Conservation (phyloP, 495 filamentous ascomycete species). For the Entonaema liquescens region DNA sequence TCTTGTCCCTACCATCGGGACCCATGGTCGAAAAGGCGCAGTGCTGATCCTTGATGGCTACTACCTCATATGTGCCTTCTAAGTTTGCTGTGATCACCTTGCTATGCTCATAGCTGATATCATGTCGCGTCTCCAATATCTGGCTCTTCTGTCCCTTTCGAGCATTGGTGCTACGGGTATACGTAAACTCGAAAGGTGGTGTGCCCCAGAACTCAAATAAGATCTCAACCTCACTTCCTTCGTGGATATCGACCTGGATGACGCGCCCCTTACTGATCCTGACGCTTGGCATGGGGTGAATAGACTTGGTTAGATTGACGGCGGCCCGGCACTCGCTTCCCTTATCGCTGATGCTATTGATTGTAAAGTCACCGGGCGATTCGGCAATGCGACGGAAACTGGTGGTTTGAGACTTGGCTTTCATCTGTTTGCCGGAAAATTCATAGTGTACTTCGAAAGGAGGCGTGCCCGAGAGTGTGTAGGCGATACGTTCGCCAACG, state of each 20-base stretch:
- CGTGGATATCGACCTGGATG: slow-evolving; percentile 89
- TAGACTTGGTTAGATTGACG: slow-evolving; percentile 76
- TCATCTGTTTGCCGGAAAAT: slow-evolving; percentile 79
- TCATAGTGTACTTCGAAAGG: slow-evolving; percentile 94
- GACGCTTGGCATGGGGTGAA: slow-evolving; percentile 92
- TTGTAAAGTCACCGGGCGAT: slow-evolving; percentile 84
- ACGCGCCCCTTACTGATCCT: slow-evolving; percentile 82
- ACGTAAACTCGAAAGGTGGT: slow-evolving; percentile 97
- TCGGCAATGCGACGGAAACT: slow-evolving; percentile 92
- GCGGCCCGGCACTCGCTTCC: slow-evolving; percentile 83
- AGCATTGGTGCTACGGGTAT: slow-evolving; percentile 86
- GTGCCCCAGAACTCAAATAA: slow-evolving; percentile 93
- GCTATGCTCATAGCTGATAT: slow-evolving; percentile 79
- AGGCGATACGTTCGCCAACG: slow-evolving; percentile 91
- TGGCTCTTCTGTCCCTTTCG: slow-evolving; percentile 76
- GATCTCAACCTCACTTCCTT: slow-evolving; percentile 92
- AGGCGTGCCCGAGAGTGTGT: slow-evolving; percentile 83
- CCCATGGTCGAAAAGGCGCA: slow-evolving; percentile 81
- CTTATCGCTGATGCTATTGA: slow-evolving; percentile 83
- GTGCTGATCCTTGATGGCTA: slow-evolving; percentile 89
- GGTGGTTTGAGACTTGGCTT: slow-evolving; percentile 77
- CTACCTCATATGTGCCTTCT: slow-evolving; percentile 96
- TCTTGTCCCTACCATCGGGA: slow-evolving; percentile 55
- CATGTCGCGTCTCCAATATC: slow-evolving; percentile 88
- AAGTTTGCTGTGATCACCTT: slow-evolving; percentile 84